Conservation (phyloP, 1,284 basidiomycete species). For the Retiboletus flavoniger region DNA sequence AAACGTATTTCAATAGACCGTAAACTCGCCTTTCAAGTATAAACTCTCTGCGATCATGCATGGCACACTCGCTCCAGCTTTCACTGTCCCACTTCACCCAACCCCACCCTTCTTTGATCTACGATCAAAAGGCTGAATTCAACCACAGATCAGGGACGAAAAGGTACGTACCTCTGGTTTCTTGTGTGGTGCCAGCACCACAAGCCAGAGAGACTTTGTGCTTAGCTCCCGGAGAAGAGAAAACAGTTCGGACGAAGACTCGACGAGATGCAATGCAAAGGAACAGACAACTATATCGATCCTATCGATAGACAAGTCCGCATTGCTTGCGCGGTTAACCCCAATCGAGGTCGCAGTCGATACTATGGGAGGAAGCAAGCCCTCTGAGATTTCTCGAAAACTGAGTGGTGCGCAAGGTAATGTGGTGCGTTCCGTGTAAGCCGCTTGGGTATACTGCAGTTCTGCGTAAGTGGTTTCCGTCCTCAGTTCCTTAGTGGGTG, state of each 20-base stretch:
- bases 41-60: constrained; percentile 45
- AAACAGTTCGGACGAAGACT: constrained; percentile 60
- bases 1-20: neutral
- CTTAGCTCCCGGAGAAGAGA: constrained; percentile 63
- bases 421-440: constrained; percentile 48
- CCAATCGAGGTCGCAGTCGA: constrained; percentile 17
- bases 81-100: constrained; percentile 67
- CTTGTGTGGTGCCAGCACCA: constrained; percentile 72
- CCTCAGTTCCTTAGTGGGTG: neutral
- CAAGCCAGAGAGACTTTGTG: constrained; percentile 59
- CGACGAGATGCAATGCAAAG: constrained; percentile 70
- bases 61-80: constrained; percentile 49
- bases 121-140: neutral
- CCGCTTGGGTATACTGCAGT: constrained; percentile 49
- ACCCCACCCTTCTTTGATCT: constrained; percentile 76
- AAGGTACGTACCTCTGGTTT: constrained; percentile 59
- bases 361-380: constrained; percentile 40
- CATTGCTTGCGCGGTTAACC: neutral
- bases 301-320: constrained; percentile 3
- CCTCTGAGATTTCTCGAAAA: constrained; percentile 54
- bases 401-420: constrained; percentile 49
- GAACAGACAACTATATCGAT: constrained; percentile 69
- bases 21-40: constrained; percentile 53
- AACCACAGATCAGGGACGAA: neutral
- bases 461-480: constrained; percentile 1